Conservation (phyloP, 2,329 filamentous ascomycete species). For the Sporothrix inflata region DNA sequence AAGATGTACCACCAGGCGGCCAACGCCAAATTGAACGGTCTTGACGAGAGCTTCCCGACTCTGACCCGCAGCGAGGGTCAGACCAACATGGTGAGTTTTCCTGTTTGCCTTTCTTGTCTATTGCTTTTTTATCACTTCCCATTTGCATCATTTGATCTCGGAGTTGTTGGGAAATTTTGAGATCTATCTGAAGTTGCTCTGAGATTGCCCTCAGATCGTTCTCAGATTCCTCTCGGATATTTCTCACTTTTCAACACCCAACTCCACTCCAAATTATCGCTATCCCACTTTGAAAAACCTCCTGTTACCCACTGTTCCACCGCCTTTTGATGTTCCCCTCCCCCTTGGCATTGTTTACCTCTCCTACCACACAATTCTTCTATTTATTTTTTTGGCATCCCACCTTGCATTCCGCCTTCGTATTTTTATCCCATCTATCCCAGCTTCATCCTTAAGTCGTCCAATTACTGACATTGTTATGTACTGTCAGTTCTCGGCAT, state of each 20-base stretch:
- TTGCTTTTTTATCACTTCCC: background rate
- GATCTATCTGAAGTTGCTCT: background rate
- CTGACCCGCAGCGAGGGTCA: slow-evolving; percentile 67
- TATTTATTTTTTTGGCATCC: background rate
- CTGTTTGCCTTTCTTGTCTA: background rate
- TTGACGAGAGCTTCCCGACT: slow-evolving; percentile 84
- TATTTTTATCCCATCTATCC: slow-evolving; percentile 5
- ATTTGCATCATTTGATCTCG: background rate
- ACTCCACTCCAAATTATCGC: background rate
- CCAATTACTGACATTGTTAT: slow-evolving; percentile 14
- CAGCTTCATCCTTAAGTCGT: background rate
- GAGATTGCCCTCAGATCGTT: background rate
- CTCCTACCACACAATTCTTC: background rate
- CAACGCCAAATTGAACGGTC: slow-evolving; percentile 42
- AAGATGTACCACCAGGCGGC: slow-evolving; percentile 72
- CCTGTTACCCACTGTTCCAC: slow-evolving; percentile 6
- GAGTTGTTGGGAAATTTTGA: background rate
- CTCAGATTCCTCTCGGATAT: background rate
- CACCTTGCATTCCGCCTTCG: background rate
- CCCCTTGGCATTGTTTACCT: background rate
- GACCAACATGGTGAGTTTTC: slow-evolving; percentile 48
- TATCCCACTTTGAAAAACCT: background rate
- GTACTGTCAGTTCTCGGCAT: slow-evolving; percentile 68
- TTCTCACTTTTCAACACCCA: background rate
- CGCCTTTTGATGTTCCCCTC: slow-evolving; percentile 4